Evolutionary conservation across 805 yeast species (phyloP), one percentile per base, ranked within the genome.

Genomic region (Zygotorulaspora florentina): DNA sequence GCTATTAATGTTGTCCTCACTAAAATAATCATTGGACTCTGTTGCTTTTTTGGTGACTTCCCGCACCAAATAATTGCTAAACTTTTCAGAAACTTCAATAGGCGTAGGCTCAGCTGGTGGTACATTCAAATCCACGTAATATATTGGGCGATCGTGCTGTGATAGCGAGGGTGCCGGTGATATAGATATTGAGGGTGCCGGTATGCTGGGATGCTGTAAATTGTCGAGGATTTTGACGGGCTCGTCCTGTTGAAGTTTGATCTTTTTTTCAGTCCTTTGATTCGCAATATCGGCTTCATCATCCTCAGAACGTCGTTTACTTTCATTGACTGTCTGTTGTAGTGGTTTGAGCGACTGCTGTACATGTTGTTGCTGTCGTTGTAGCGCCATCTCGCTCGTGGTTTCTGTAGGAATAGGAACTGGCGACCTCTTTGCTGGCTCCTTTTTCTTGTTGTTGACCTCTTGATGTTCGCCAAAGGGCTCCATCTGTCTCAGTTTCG

Each of bases 1-100:
- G 7, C 73, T 65, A 46, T 77, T 77, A 6, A 69, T 59, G 41
- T 70, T 67, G 13, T 66, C 59, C 18, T 67, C 60, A 35, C 69
- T 55, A 42, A 53, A 67, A 13, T 61, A 51, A 17, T 56, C 52
- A 3, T 52, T 48, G 13, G 60, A 54, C n/a, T 55, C 53, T 5
- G 31, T 33, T 16, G 47, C 47, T 13, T 46, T 42, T 37, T 41
- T 42, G n/a, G 40, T 30, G 56, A 59, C 46, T 62, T 56, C 55
- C 47, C 61, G 27, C 11, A 55, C 39, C 33, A 51, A 39, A 30
- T 40, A 42, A 25, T 43, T 51, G 36, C 18, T 34, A 13, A 13
- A 40, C 35, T 37, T 50, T 34, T 45, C 42, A n/a, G 36, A 40
- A 18, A 37, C 47, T 35, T 39, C 52, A 13, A 46, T 47, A 13